Evolutionary conservation across 23 red algal species (phyloP).

Genomic region (Chondrus crispus): DNA sequence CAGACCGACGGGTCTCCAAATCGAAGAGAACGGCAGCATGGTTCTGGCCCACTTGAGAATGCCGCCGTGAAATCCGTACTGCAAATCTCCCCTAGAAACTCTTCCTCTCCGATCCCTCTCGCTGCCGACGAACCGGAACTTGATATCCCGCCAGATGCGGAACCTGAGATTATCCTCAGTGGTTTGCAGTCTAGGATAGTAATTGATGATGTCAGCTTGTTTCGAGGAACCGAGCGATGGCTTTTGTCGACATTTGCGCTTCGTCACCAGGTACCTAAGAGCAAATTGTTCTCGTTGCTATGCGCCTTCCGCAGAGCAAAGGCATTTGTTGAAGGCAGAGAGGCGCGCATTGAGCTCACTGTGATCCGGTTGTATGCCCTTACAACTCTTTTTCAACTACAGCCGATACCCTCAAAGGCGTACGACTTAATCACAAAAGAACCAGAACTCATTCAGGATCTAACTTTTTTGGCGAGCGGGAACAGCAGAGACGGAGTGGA

Average conservation of each 20-base stretch:
- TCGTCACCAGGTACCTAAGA: conserved; percentile 38
- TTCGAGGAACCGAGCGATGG: conserved; percentile 45
- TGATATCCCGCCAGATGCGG: background rate
- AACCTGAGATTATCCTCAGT: background rate
- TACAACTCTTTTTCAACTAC: conserved; percentile 56
- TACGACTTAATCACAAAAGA: conserved; percentile 27
- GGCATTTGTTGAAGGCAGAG: conserved; percentile 33
- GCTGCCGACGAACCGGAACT: too few species aligned
- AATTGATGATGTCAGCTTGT: conserved; percentile 9
- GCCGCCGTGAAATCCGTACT: too few species aligned
- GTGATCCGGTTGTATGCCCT: conserved; percentile 54
- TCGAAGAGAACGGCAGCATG: too few species aligned
- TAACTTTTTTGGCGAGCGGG: conserved; percentile 32
- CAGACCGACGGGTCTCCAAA: background rate
- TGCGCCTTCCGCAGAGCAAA: conserved; percentile 32
- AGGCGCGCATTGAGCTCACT: conserved; percentile 24
- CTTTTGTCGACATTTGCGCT: conserved; percentile 41
- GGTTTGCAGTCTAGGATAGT: background rate
- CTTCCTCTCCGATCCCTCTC: too few species aligned
- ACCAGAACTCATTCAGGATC: conserved; percentile 59
- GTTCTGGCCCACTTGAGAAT: too few species aligned
- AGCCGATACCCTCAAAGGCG: conserved; percentile 6
- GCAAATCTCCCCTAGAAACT: too few species aligned
- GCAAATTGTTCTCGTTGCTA: conserved; percentile 40
- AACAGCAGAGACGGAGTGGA: conserved; percentile 52